Conservation (phyloP, 1,139 yeast species). For the Saccharomycopsis hybrid region DNA sequence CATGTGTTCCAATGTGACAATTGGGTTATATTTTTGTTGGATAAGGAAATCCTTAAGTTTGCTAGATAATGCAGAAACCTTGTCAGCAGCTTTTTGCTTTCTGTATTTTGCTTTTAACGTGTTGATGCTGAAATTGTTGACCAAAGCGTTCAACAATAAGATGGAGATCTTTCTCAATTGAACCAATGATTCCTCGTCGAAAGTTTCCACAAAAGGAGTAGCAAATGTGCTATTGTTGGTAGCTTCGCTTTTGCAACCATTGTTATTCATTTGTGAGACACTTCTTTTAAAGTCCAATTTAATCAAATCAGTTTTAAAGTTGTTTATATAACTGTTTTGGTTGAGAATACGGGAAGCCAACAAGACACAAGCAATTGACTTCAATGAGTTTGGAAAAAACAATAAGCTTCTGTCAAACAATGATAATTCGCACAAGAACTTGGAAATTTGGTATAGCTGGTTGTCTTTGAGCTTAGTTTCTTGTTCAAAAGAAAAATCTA, state of each 20-base stretch:
- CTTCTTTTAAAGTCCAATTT: slow-evolving; percentile 25
- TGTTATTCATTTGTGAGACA: slow-evolving; percentile 5
- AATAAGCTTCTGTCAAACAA: slow-evolving; percentile 66
- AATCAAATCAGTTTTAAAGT: slow-evolving; percentile 23
- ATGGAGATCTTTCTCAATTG: slow-evolving; percentile 40
- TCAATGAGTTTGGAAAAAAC: slow-evolving; percentile 50
- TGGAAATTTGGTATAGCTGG: slow-evolving; percentile 33
- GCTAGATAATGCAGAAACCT: slow-evolving; percentile 19
- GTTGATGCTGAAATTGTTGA: slow-evolving; percentile 41
- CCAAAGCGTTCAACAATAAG: slow-evolving; percentile 40
- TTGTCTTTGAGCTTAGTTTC: slow-evolving; percentile 46
- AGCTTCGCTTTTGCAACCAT: not conserved
- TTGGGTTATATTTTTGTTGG: slow-evolving; percentile 5
- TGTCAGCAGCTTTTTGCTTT: slow-evolving; percentile 17
- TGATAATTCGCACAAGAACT: slow-evolving; percentile 72
- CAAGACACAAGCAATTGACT: slow-evolving; percentile 65
- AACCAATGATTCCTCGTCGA: slow-evolving; percentile 37
- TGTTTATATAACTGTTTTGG: slow-evolving; percentile 29
- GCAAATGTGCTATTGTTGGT: slow-evolving; percentile 37
- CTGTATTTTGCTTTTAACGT: slow-evolving; percentile 47
- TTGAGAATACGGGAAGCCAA: slow-evolving; percentile 64
- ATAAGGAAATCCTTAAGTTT: slow-evolving; percentile 14
- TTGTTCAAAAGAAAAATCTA: slow-evolving; percentile 21
- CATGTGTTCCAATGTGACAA: not conserved
- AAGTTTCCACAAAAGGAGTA: slow-evolving; percentile 47